Evolutionary conservation across 148 eudicot species (phyloP).

Genomic region (Vaccinium vitisidaea): DNA sequence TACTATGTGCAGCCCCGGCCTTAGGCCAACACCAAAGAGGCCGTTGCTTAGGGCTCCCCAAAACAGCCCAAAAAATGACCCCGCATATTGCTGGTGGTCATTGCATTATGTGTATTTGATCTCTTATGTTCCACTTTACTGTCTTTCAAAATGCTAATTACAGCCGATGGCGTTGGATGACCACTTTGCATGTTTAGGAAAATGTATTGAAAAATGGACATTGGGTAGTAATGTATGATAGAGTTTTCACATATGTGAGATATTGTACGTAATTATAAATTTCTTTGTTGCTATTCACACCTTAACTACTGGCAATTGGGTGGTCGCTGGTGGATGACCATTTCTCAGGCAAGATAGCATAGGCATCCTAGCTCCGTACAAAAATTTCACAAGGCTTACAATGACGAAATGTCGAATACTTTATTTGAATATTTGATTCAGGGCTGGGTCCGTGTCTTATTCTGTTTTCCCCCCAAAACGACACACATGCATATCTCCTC

Average conservation of each 20-base stretch:
- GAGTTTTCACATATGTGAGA: background rate
- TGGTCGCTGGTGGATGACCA: background rate
- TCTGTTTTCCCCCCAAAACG: background rate
- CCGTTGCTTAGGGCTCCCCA: background rate
- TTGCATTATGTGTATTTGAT: too few relatives aligned
- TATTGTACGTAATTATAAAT: background rate
- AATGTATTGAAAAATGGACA: too few relatives aligned
- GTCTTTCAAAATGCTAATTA: too few relatives aligned
- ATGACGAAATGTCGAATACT: background rate
- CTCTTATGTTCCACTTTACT: too few relatives aligned
- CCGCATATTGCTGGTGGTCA: too few relatives aligned
- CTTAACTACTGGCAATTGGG: background rate
- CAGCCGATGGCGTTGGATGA: too few relatives aligned
- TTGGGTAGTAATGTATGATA: background rate
- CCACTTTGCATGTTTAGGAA: too few relatives aligned
- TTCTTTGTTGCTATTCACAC: background rate
- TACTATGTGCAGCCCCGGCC: background rate
- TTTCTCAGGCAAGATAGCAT: background rate
- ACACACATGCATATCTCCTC: background rate
- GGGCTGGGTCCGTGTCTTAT: background rate
- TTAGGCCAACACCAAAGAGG: background rate
- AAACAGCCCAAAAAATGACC: background rate
- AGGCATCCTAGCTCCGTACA: background rate
- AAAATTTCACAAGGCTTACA: background rate
- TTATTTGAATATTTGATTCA: background rate